phyloP scores from a whole-genome alignment of 2,329 filamentous ascomycete species.

The Helotiales sp. region DNA sequence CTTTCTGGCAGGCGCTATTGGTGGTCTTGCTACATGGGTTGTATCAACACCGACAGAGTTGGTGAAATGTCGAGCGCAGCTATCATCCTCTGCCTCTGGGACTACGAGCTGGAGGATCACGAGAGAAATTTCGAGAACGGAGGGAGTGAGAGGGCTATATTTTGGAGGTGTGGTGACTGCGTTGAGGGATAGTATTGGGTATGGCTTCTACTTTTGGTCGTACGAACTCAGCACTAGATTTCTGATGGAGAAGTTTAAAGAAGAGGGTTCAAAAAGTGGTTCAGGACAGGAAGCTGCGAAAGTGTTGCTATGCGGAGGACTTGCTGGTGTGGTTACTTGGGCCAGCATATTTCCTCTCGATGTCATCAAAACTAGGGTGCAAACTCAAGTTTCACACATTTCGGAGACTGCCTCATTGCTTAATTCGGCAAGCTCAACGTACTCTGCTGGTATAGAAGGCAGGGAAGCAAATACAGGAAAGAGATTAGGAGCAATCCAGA shows the following conservation, averaged over 20 bases:
- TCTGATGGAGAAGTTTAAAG: slow-evolving; percentile 38
- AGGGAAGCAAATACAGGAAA: slow-evolving; percentile 18
- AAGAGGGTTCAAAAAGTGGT: slow-evolving; percentile 35
- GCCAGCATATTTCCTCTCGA: slow-evolving; percentile 88
- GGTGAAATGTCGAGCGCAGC: slow-evolving; percentile 84
- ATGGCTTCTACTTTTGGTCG: slow-evolving; percentile 96
- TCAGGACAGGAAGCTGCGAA: slow-evolving; percentile 52
- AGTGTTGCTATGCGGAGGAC: slow-evolving; percentile 77
- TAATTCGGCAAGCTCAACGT: not conserved
- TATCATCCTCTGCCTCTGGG: slow-evolving; percentile 42
- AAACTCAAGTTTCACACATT: slow-evolving; percentile 58
- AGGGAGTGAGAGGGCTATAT: slow-evolving; percentile 72
- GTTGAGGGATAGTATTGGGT: slow-evolving; percentile 84
- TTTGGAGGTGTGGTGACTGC: slow-evolving; percentile 80
- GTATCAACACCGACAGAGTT: slow-evolving; percentile 88
- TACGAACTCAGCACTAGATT: slow-evolving; percentile 74
- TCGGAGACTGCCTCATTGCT: slow-evolving; percentile 14
- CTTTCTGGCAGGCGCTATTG: slow-evolving; percentile 77
- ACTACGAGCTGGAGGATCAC: slow-evolving; percentile 55
- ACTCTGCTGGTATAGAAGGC: slow-evolving; percentile 27
- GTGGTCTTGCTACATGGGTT: slow-evolving; percentile 82
- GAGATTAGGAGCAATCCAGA: slow-evolving; percentile 56
- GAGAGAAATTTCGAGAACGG: slow-evolving; percentile 56
- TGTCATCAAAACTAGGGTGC: slow-evolving; percentile 89
- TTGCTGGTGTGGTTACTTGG: slow-evolving; percentile 89